Conservation (phyloP, 768 basidiomycete genomes). For the Amanita muscaria region DNA sequence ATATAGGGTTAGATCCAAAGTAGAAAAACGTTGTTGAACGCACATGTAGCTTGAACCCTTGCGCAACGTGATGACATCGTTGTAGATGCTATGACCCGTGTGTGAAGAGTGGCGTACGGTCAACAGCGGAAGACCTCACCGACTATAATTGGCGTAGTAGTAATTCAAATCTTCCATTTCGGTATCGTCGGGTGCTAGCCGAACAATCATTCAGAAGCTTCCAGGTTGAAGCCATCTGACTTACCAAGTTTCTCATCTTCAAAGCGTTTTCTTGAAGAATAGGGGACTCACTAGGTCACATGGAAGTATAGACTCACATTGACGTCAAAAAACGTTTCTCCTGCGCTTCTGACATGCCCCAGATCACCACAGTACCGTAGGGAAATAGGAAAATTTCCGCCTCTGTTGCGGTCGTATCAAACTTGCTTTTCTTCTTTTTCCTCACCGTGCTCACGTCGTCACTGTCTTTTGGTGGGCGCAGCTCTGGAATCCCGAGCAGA, state of each 20-base stretch:
- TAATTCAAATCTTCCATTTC: slow-evolving; percentile 98
- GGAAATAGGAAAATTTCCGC: slow-evolving; percentile 91
- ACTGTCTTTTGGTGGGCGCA: slow-evolving; percentile 34
- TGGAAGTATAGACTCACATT: slow-evolving; percentile 47
- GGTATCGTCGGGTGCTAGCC: slow-evolving; percentile 72
- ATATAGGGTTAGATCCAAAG: slow-evolving; percentile 4
- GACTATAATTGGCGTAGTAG: slow-evolving; percentile 94
- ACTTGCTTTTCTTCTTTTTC: slow-evolving; percentile 55
- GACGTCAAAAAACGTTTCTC: slow-evolving; percentile 87
- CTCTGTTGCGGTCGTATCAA: slow-evolving; percentile 54
- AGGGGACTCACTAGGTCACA: slow-evolving; percentile 9
- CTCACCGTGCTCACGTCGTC: slow-evolving; percentile 23
- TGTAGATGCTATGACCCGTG: slow-evolving; percentile 62
- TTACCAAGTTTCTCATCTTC: slow-evolving; percentile 80
- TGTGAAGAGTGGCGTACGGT: slow-evolving; percentile 6
- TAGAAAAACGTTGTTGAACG: slow-evolving; percentile 20
- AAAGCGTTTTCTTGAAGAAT: slow-evolving; percentile 69
- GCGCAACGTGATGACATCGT: slow-evolving; percentile 92
- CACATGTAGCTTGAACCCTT: slow-evolving; percentile 95
- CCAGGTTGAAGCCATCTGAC: slow-evolving; percentile 1
- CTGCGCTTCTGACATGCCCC: slow-evolving; percentile 94
- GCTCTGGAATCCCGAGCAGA: slow-evolving; percentile 70
- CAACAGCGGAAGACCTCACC: slow-evolving; percentile 37
- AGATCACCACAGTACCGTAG: slow-evolving; percentile 93
- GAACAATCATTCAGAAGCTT: slow-evolving; percentile 5